These are phyloP conservation scores for Aspergillus sp. DNA, from an alignment of 2,329 filamentous ascomycete genomes.

Conservation along the genomic window DNA sequence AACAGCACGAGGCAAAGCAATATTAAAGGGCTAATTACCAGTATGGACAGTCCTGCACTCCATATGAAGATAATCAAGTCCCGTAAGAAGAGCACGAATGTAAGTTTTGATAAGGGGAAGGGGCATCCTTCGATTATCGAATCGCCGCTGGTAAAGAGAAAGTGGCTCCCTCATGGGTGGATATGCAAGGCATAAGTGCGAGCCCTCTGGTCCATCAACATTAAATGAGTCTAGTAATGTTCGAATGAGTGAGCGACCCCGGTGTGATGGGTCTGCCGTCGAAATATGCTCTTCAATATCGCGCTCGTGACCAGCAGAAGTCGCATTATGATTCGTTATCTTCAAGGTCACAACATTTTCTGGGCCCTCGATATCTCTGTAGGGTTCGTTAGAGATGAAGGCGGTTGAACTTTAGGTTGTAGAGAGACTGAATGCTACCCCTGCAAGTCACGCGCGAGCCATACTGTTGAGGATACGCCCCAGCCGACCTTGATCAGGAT, in stretches of 20 bases:
- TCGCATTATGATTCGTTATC: conserved; percentile 28
- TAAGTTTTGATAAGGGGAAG: no score
- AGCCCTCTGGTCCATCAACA: conserved; percentile 29
- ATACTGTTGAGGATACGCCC: conserved; percentile 39
- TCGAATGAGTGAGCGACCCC: conserved; percentile 34
- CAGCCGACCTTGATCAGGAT: conserved; percentile 43
- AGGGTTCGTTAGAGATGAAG: conserved; percentile 23
- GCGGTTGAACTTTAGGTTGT: conserved; percentile 10
- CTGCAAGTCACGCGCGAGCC: conserved; percentile 31
- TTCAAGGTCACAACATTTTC: conserved; percentile 30
- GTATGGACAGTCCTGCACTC: no score
- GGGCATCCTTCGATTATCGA: no score
- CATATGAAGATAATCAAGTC: no score
- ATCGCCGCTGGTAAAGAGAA: no score
- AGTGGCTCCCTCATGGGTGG: no score
- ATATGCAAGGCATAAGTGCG: conserved; percentile 40
- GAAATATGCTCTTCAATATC: conserved; percentile 36
- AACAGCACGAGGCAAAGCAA: no score
- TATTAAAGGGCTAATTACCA: no score
- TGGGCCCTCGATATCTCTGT: conserved; percentile 25
- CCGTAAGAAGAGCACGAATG: no score
- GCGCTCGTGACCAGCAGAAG: conserved; percentile 26
- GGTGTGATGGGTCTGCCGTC: conserved; percentile 31
- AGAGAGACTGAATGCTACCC: conserved; percentile 22
- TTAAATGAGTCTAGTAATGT: conserved; percentile 37